Evolutionary conservation across 2,329 filamentous ascomycete species (phyloP).

Genomic region (Eurotiales sp.): DNA sequence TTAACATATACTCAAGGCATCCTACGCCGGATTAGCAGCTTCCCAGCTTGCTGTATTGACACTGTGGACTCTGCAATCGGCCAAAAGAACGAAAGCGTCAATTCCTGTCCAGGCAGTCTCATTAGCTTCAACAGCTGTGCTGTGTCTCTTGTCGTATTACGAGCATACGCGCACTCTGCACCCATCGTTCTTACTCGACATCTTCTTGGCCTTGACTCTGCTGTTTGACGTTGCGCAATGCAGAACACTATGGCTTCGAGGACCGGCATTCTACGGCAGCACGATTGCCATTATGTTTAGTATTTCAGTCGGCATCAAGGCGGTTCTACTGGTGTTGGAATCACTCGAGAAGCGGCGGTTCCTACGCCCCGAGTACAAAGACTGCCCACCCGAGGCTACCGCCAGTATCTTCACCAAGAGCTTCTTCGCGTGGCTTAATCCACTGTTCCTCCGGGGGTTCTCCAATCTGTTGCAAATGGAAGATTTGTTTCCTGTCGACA

Average conservation of each 20-base stretch:
- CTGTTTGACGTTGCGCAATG: slow-evolving; percentile 41
- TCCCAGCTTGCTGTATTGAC: slow-evolving; percentile 36
- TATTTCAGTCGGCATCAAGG: slow-evolving; percentile 35
- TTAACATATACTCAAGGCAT: slow-evolving; percentile 22
- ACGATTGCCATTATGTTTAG: slow-evolving; percentile 39
- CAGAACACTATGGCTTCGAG: slow-evolving; percentile 35
- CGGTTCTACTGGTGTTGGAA: slow-evolving; percentile 39
- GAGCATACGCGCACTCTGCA: slow-evolving; percentile 25
- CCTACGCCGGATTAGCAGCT: slow-evolving; percentile 29
- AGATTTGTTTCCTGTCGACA: slow-evolving; percentile 44
- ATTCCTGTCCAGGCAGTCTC: slow-evolving; percentile 31
- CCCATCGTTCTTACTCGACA: slow-evolving; percentile 26
- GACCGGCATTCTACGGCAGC: slow-evolving; percentile 17
- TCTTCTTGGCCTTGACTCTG: slow-evolving; percentile 41
- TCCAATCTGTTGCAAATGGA: slow-evolving; percentile 36
- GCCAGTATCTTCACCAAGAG: slow-evolving; percentile 43
- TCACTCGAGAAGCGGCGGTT: slow-evolving; percentile 39
- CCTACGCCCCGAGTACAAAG: slow-evolving; percentile 42
- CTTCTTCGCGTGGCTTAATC: slow-evolving; percentile 49
- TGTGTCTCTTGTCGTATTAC: slow-evolving; percentile 28
- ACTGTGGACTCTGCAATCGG: slow-evolving; percentile 32
- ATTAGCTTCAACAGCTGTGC: slow-evolving; percentile 25
- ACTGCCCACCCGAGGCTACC: slow-evolving; percentile 45
- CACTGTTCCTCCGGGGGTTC: slow-evolving; percentile 45
- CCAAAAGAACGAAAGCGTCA: slow-evolving; percentile 31